These are phyloP conservation scores for Scutellaria galericulata DNA, from an alignment of 257 asterid genomes.

Conservation along the genomic window DNA sequence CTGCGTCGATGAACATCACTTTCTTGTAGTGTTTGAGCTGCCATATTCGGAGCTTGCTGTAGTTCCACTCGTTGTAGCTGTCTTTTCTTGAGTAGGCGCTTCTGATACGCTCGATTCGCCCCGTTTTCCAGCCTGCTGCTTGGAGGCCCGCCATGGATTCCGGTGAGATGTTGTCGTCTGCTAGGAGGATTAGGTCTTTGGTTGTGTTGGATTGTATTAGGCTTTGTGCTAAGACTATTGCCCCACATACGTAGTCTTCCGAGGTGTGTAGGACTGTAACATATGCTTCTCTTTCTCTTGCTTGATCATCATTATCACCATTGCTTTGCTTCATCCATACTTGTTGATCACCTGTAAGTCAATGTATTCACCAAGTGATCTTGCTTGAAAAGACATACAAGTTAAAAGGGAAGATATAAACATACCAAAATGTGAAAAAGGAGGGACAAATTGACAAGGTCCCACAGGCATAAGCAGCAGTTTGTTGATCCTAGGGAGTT, in stretches of 20 bases:
- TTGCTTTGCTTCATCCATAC: neutral
- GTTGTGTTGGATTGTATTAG: constrained; percentile 61
- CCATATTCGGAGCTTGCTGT: constrained; percentile 88
- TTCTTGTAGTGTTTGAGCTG: constrained; percentile 68
- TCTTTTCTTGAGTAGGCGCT: constrained; percentile 59
- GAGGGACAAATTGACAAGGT: constrained; percentile 68
- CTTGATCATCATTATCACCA: neutral
- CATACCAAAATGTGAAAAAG: constrained; percentile 43
- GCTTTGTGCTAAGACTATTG: constrained; percentile 79
- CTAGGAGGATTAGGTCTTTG: constrained; percentile 74
- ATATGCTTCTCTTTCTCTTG: constrained; percentile 56
- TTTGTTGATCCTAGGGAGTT: constrained; percentile 48
- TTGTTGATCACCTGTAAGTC: constrained; percentile 43
- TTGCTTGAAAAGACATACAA: no score
- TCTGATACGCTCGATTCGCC: constrained; percentile 50
- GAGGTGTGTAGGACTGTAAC: constrained; percentile 79
- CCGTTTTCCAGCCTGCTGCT: constrained; percentile 72
- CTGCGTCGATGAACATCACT: constrained; percentile 68
- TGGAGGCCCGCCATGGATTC: constrained; percentile 51
- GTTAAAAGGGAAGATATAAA: neutral
- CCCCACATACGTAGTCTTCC: constrained; percentile 83
- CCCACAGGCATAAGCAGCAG: constrained; percentile 72
- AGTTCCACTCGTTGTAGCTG: constrained; percentile 83
- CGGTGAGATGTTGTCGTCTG: constrained; percentile 56
- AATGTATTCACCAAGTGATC: neutral